These are phyloP conservation scores for Aspergillus sp. DNA, from an alignment of 2,329 filamentous ascomycete species.

Conservation along the genomic window DNA sequence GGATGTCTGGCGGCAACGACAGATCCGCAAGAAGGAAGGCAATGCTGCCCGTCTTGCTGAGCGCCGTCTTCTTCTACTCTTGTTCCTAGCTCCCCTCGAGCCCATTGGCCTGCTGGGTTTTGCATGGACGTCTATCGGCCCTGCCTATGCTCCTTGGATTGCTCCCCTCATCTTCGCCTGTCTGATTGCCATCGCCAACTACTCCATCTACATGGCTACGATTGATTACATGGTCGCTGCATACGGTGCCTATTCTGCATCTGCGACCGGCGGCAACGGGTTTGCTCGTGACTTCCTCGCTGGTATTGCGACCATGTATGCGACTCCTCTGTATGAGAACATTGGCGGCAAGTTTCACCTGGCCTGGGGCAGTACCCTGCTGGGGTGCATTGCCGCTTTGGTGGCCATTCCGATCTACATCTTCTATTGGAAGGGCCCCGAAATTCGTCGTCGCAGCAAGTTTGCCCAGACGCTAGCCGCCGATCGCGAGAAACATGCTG, in stretches of 20 bases:
- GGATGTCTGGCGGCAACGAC: conserved; percentile 53
- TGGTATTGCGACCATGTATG: conserved; percentile 63
- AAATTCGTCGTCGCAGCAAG: conserved; percentile 54
- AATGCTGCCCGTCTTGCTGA: conserved; percentile 65
- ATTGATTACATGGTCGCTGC: conserved; percentile 70
- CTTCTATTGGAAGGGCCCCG: conserved; percentile 66
- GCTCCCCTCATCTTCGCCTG: conserved; percentile 61
- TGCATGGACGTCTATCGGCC: conserved; percentile 61
- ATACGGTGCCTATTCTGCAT: conserved; percentile 66
- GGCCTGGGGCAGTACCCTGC: conserved; percentile 63
- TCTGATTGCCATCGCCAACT: conserved; percentile 65
- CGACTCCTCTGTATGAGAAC: conserved; percentile 55
- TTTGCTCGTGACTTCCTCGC: conserved; percentile 67
- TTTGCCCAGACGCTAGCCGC: conserved; percentile 48
- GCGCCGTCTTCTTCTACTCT: conserved; percentile 60
- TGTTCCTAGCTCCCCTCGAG: conserved; percentile 61
- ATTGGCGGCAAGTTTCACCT: conserved; percentile 59
- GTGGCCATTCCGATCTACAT: conserved; percentile 67
- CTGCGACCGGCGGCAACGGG: conserved; percentile 67
- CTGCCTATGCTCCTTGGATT: conserved; percentile 59
- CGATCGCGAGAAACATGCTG: conserved; percentile 16
- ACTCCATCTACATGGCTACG: conserved; percentile 64
- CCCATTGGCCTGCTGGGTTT: conserved; percentile 65
- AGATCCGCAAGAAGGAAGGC: conserved; percentile 49
- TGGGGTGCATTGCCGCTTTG: conserved; percentile 62